Conservation (phyloP, 2,329 filamentous ascomycete species). For the Aureobasidium sp. region DNA sequence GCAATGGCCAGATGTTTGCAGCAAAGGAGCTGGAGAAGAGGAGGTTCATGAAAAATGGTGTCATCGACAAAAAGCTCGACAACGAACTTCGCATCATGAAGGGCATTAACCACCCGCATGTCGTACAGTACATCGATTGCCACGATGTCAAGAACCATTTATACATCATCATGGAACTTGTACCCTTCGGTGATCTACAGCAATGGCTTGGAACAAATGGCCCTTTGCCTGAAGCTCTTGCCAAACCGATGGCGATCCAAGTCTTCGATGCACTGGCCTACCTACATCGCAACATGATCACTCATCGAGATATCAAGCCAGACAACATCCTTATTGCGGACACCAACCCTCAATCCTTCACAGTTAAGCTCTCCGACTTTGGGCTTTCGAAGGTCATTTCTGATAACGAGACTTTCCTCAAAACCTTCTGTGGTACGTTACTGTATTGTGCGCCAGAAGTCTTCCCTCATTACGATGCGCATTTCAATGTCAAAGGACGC, state of each 20-base stretch:
- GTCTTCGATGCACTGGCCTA: slow-evolving; percentile 78
- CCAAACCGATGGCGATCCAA: slow-evolving; percentile 65
- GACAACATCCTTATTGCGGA: slow-evolving; percentile 89
- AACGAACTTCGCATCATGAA: slow-evolving; percentile 98
- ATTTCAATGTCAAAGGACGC: slow-evolving; percentile 51
- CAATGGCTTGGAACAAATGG: slow-evolving; percentile 57
- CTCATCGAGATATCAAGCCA: slow-evolving; percentile 94
- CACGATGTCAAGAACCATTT: slow-evolving; percentile 72
- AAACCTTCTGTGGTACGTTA: slow-evolving; percentile 93
- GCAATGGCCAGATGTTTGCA: slow-evolving; percentile 73
- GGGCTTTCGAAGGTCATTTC: slow-evolving; percentile 91
- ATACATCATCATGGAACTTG: slow-evolving; percentile 96
- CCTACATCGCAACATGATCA: slow-evolving; percentile 80
- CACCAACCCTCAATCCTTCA: slow-evolving; percentile 52
- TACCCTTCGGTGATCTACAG: slow-evolving; percentile 74
- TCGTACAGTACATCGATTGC: slow-evolving; percentile 86
- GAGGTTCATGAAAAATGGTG: slow-evolving; percentile 84
- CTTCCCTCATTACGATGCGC: slow-evolving; percentile 69
- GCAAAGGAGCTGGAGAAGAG: slow-evolving; percentile 94
- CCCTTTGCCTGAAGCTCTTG: slow-evolving; percentile 57
- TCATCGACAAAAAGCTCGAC: slow-evolving; percentile 83
- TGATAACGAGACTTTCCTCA: slow-evolving; percentile 75
- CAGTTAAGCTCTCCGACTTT: slow-evolving; percentile 92
- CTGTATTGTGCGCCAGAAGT: slow-evolving; percentile 96
- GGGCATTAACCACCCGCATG: slow-evolving; percentile 72